Conservation (phyloP, 768 basidiomycete genomes). For the Hericium rajendrae region DNA sequence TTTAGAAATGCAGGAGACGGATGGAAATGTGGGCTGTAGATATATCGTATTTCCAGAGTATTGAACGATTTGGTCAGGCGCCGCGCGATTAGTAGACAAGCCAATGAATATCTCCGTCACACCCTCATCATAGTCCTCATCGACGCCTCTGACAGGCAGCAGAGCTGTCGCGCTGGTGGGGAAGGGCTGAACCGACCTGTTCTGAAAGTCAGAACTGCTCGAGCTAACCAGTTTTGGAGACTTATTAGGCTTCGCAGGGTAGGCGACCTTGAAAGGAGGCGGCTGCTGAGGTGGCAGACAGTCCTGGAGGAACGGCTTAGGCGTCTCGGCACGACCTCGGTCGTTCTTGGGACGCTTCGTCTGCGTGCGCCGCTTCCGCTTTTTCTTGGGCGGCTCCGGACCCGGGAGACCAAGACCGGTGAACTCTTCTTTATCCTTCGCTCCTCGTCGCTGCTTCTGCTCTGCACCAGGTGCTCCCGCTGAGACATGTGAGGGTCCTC, state of each 20-base stretch:
- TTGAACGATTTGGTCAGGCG: conserved; percentile 13
- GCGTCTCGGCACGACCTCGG: conserved; percentile 34
- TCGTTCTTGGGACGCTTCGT: conserved; percentile 35
- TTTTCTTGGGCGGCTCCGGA: conserved; percentile 43
- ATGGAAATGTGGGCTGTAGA: too few relatives aligned
- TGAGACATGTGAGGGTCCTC: conserved; percentile 40
- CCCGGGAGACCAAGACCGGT: neutral
- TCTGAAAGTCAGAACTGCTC: conserved; percentile 40
- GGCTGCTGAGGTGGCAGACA: conserved; percentile 11
- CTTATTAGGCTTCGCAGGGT: conserved; percentile 27
- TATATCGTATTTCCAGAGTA: conserved; percentile 6
- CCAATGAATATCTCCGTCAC: conserved; percentile 80
- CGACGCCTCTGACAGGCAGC: conserved; percentile 59
- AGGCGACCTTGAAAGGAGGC: conserved; percentile 16
- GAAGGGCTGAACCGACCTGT: conserved; percentile 60
- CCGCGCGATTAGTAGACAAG: conserved; percentile 27
- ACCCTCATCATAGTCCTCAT: conserved; percentile 93
- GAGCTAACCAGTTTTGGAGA: conserved; percentile 60
- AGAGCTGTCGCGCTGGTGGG: conserved; percentile 53
- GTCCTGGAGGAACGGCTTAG: conserved; percentile 24
- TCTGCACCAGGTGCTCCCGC: conserved; percentile 25
- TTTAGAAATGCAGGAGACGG: too few relatives aligned
- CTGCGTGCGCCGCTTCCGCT: conserved; percentile 39
- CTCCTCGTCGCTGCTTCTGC: conserved; percentile 29
- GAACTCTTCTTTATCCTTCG: conserved; percentile 13